Evolutionary conservation across 345 rosid genomes (phyloP).

Genomic region (Eucalyptus sp.): DNA sequence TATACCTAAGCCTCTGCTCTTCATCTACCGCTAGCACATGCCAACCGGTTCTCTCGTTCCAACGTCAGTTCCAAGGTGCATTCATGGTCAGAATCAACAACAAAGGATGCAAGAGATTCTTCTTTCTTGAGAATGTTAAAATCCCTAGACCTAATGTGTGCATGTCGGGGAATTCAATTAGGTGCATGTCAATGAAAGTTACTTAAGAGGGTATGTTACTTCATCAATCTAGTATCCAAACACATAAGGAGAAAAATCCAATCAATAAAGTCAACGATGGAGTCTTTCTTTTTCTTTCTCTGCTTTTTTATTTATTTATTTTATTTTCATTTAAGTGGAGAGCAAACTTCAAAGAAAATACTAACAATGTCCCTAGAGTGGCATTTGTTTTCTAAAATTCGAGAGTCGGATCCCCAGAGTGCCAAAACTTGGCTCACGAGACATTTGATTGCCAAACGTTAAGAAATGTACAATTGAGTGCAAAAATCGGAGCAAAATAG

Average conservation of each 20-base stretch:
- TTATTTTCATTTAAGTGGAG: not conserved
- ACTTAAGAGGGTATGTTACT: not conserved
- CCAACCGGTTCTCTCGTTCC: too few relatives aligned
- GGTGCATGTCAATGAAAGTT: too few relatives aligned
- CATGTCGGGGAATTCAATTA: not conserved
- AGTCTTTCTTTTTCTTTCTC: not conserved
- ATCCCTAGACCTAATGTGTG: too few relatives aligned
- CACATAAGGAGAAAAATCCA: not conserved
- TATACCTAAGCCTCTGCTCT: too few relatives aligned
- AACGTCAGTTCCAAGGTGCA: too few relatives aligned
- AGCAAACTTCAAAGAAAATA: not conserved
- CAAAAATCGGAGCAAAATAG: rapidly evolving
- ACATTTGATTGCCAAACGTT: too few relatives aligned
- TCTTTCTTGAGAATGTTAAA: too few relatives aligned
- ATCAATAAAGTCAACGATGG: not conserved
- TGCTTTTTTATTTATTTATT: too few relatives aligned
- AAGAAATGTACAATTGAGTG: rapidly evolving
- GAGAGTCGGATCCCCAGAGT: rapidly evolving
- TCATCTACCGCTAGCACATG: too few relatives aligned
- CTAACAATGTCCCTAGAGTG: not conserved
- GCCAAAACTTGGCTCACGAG: too few relatives aligned
- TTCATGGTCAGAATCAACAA: too few relatives aligned
- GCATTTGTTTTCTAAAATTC: rapidly evolving
- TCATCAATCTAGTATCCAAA: not conserved
- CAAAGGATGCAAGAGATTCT: too few relatives aligned